Conservation (phyloP, 2,329 filamentous ascomycete genomes). For the Arthrocladium fulminans region DNA sequence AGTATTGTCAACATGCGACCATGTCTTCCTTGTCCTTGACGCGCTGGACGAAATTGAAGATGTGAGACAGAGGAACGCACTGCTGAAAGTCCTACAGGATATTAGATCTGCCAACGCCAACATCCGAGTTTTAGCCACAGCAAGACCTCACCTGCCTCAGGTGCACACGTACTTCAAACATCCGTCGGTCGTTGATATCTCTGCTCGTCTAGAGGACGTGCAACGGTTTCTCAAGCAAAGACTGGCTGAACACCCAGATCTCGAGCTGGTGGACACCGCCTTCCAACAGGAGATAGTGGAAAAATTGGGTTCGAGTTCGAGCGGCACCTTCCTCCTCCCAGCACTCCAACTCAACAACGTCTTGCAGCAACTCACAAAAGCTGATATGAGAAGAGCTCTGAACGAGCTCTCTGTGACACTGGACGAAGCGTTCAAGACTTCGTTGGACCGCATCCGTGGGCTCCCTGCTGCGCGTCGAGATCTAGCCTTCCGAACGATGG, state of each 20-base stretch:
- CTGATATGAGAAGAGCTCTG: slow-evolving; percentile 25
- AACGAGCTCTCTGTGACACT: slow-evolving; percentile 21
- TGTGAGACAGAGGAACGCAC: slow-evolving; percentile 13
- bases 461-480: slow-evolving; percentile 20
- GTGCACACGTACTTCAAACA: slow-evolving; percentile 11
- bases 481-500: slow-evolving; percentile 24
- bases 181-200: slow-evolving; percentile 14
- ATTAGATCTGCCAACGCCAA: slow-evolving; percentile 12
- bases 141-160: slow-evolving; percentile 17
- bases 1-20: slow-evolving; percentile 15
- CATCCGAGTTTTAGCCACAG: slow-evolving; percentile 19
- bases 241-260: slow-evolving; percentile 18
- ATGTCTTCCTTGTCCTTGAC: slow-evolving; percentile 23
- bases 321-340: slow-evolving; percentile 27
- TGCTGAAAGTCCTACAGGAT: slow-evolving; percentile 18
- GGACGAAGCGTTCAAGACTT: slow-evolving; percentile 24
- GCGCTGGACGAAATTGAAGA: slow-evolving; percentile 25
- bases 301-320: slow-evolving; percentile 22
- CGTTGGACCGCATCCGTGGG: slow-evolving; percentile 23
- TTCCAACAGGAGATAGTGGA: slow-evolving; percentile 22
- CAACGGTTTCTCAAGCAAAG: slow-evolving; percentile 19
- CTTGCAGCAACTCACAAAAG: slow-evolving; percentile 25
- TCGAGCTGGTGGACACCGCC: slow-evolving; percentile 21
- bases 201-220: slow-evolving; percentile 20
- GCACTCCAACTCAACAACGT: slow-evolving; percentile 27